Evolutionary conservation across 2,329 filamentous ascomycete genomes (phyloP).

Genomic region (Sphaerulina vaccinii): DNA sequence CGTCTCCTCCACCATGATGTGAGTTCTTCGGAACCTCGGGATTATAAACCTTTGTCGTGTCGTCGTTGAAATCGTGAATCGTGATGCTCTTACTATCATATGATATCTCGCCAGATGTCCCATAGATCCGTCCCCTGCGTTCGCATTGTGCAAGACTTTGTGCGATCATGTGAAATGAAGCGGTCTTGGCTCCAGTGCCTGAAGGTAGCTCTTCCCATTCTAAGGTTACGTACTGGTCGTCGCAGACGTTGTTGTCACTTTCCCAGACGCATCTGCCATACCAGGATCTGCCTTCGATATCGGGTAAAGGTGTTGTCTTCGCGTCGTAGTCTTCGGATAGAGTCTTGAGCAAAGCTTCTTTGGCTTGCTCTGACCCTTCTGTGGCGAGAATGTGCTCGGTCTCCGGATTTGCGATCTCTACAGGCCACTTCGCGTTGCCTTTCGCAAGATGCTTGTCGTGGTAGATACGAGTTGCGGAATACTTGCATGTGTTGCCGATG

Average conservation of each 20-base stretch:
- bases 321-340: constrained; percentile 58
- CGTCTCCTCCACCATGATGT: constrained; percentile 73
- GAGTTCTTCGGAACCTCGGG: constrained; percentile 55
- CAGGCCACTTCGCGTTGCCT: constrained; percentile 74
- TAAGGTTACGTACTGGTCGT: constrained; percentile 87
- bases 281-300: constrained; percentile 60
- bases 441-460: constrained; percentile 64
- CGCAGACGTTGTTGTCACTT: constrained; percentile 86
- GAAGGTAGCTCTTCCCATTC: constrained; percentile 65
- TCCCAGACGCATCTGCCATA: constrained; percentile 97
- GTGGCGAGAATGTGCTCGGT: constrained; percentile 70
- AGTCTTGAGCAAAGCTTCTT: constrained; percentile 48
- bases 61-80: constrained; percentile 68
- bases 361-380: constrained; percentile 50
- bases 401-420: constrained; percentile 86
- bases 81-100: constrained; percentile 79
- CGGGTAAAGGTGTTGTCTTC: constrained; percentile 48
- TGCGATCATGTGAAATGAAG: constrained; percentile 90
- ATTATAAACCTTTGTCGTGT: constrained; percentile 55
- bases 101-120: constrained; percentile 78
- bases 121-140: constrained; percentile 81
- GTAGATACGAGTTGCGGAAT: constrained; percentile 83
- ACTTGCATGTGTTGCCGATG: constrained; percentile 72
- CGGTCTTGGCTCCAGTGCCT: constrained; percentile 70
- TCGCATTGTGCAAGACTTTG: constrained; percentile 85